Percentiles rank a stretch among this genome's conserved stretches.
phyloP scores from a whole-genome alignment of 78 protist species.

The Isochrysis galbana region DNA sequence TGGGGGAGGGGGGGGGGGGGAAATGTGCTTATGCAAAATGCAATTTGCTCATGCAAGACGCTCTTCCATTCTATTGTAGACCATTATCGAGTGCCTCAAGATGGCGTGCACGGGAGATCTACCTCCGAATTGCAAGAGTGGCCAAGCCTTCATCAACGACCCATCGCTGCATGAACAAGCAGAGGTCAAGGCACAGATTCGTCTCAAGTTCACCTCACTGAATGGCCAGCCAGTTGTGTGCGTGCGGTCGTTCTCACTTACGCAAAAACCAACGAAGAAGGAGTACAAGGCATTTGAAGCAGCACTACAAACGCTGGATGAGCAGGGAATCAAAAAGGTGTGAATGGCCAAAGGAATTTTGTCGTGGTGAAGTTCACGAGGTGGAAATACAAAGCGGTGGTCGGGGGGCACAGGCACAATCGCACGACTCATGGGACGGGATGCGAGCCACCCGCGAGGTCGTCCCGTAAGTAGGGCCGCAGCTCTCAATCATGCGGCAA shows the following conservation, averaged over 20 bases:
- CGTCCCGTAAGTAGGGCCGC: too few relatives aligned
- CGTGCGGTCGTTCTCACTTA: constrained; percentile 44
- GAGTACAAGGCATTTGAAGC: constrained; percentile 56
- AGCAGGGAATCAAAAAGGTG: too few relatives aligned
- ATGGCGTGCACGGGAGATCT: constrained; percentile 89
- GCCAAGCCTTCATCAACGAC: constrained; percentile 87
- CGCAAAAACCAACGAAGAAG: constrained; percentile 47
- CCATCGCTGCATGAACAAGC: constrained; percentile 49
- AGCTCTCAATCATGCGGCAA: too few relatives aligned
- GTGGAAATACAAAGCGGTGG: too few relatives aligned
- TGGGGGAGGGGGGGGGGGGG: neutral
- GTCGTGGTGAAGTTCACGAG: too few relatives aligned
- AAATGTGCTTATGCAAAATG: neutral
- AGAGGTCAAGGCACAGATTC: constrained; percentile 85
- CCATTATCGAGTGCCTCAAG: constrained; percentile 93
- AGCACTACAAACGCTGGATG: neutral
- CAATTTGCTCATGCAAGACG: neutral
- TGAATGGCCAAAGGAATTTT: too few relatives aligned
- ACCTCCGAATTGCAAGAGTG: constrained; percentile 88
- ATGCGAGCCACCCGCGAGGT: too few relatives aligned
- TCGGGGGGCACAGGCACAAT: too few relatives aligned
- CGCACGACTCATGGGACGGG: too few relatives aligned
- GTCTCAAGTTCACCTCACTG: constrained; percentile 65
- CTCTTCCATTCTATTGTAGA: too few relatives aligned
- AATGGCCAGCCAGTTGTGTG: constrained; percentile 20